Conservation (phyloP, 345 rosid genomes). For the Microthlaspi erraticum region DNA sequence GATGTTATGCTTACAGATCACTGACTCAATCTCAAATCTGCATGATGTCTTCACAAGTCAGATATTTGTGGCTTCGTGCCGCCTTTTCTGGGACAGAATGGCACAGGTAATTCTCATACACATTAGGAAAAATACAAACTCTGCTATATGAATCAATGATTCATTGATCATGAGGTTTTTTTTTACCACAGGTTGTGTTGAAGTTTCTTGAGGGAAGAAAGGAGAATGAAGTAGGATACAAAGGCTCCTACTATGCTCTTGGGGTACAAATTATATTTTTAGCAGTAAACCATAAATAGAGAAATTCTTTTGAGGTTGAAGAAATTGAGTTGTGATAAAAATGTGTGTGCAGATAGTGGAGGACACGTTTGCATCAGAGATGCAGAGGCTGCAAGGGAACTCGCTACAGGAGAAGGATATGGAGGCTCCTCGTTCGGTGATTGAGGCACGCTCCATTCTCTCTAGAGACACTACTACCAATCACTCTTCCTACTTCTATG, state of each 20-base stretch:
- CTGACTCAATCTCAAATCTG: conserved; percentile 74
- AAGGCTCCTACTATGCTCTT: conserved; percentile 88
- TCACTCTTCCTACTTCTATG: conserved; percentile 72
- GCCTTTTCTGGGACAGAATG: conserved; percentile 95
- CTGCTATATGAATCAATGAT: background rate
- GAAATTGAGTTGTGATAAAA: conserved; percentile 1
- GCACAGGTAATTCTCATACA: conserved; percentile 62
- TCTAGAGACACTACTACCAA: conserved; percentile 75
- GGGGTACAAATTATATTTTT: conserved; percentile 56
- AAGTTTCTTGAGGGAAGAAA: conserved; percentile 97
- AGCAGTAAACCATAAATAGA: background rate
- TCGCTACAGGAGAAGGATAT: conserved; percentile 86
- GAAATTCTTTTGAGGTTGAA: background rate
- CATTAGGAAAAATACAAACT: background rate
- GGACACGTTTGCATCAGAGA: conserved; percentile 92
- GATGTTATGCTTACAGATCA: conserved; percentile 66
- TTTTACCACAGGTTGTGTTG: conserved; percentile 58
- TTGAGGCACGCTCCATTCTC: conserved; percentile 95
- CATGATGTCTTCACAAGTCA: conserved; percentile 76
- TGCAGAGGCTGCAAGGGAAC: conserved; percentile 91
- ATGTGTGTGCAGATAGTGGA: conserved; percentile 72
- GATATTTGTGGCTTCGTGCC: conserved; percentile 83
- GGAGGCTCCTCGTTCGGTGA: conserved; percentile 88
- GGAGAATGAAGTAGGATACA: conserved; percentile 89
- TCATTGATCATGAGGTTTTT: background rate